Evolutionary conservation across 2,329 filamentous ascomycete genomes (phyloP).

Genomic region (Alternaria viburni): DNA sequence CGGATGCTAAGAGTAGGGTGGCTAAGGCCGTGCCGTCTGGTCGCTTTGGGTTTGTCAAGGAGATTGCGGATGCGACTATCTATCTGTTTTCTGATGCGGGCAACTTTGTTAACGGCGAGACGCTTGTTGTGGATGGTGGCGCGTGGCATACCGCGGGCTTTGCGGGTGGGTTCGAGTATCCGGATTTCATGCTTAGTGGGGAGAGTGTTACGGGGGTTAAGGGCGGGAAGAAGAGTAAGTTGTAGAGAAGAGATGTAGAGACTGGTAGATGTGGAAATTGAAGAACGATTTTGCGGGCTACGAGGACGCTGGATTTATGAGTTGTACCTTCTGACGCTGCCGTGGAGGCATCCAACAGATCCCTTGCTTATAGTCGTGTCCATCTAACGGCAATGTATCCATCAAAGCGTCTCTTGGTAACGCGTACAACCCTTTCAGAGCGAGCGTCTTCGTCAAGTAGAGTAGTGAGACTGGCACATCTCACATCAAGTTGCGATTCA

Average conservation of each 20-base stretch:
- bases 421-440: not conserved
- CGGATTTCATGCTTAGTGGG: conserved; percentile 63
- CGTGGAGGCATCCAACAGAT: not conserved
- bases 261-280: not conserved
- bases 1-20: conserved; percentile 37
- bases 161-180: conserved; percentile 57
- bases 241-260: conserved; percentile 40
- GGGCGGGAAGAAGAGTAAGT: conserved; percentile 63
- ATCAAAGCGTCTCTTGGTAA: not conserved
- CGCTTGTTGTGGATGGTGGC: conserved; percentile 69
- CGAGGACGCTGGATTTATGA: not conserved
- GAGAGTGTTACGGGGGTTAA: conserved; percentile 63
- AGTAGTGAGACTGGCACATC: not conserved
- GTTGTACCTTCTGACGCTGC: not conserved
- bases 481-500: not conserved
- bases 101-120: conserved; percentile 84
- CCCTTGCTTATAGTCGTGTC: not conserved
- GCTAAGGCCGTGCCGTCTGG: conserved; percentile 68
- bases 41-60: conserved; percentile 77
- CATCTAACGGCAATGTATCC: not conserved
- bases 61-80: conserved; percentile 91
- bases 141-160: conserved; percentile 55
- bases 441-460: not conserved
- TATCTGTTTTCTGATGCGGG: conserved; percentile 87
- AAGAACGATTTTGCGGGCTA: not conserved